Conservation (phyloP, 2,329 filamentous ascomycete species). For the Apiospora malaysiana region DNA sequence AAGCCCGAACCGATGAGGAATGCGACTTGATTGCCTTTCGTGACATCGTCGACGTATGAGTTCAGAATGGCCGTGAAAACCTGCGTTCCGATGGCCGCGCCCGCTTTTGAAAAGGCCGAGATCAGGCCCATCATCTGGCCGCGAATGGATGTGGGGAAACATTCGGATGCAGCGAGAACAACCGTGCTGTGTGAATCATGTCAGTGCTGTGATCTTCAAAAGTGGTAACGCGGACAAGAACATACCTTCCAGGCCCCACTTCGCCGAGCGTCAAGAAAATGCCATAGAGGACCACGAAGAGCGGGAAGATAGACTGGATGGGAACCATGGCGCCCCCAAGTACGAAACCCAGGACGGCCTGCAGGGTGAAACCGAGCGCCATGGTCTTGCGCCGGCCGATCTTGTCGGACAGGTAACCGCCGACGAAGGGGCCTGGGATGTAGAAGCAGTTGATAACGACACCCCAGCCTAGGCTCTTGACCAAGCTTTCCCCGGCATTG, state of each 20-base stretch:
- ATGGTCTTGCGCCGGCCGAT: conserved; percentile 57
- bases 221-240: background rate
- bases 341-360: conserved; percentile 54
- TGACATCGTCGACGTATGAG: conserved; percentile 44
- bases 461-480: conserved; percentile 51
- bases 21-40: conserved; percentile 53
- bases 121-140: conserved; percentile 56
- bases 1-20: conserved; percentile 59
- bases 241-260: conserved; percentile 54
- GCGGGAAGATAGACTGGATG: conserved; percentile 53
- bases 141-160: conserved; percentile 55
- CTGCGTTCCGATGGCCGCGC: conserved; percentile 55
- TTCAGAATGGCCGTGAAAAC: conserved; percentile 58
- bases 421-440: conserved; percentile 53
- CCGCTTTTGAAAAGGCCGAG: conserved; percentile 54
- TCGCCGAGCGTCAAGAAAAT: conserved; percentile 56
- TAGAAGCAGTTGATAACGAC: conserved; percentile 57
- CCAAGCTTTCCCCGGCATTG: conserved; percentile 47
- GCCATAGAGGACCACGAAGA: conserved; percentile 58
- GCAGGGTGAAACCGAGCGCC: conserved; percentile 53
- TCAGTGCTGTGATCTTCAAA: background rate
- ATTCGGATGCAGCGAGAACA: conserved; percentile 49
- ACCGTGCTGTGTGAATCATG: conserved; percentile 38
- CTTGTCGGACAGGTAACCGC: conserved; percentile 53
- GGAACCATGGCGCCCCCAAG: conserved; percentile 52